Evolutionary conservation across 192 early-diverging fungal species (phyloP), one percentile per base, ranked within the genome.

Genomic region (Fimicolochytrium jonesii): DNA sequence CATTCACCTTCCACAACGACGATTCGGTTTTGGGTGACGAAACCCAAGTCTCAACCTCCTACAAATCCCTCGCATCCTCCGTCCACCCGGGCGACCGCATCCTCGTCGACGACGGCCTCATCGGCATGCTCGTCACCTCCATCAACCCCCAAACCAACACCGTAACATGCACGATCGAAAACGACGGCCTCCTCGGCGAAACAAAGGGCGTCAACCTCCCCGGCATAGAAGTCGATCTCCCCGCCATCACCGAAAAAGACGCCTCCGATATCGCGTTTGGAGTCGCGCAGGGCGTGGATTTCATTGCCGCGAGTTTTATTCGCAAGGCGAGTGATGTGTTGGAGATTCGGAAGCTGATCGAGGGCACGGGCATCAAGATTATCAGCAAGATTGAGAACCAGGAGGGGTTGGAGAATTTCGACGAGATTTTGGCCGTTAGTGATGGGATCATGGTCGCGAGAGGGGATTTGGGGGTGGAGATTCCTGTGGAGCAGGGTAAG

Each of bases 371-470:
- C 37, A 98, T 98, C 83, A 90, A 91, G 81, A 94, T 98, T 62
- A 94, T 98, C 49, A 84, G 86, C 69, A 98, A 98, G 83, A 97
- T 98, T 64, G 96, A 98, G 78, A 93, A 90, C 65, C 92, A 93
- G 66, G 92, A 98, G 79, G 96, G 94, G 59, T 86, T 98, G 31
- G 83, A 89, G 75, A 97, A 98, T 83, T 97, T 98, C 90, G 96
- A 97, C 76, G 94, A 94, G 61, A 98, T 98, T 66, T 77, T 98
- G 41, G 75, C 65, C 30, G 94, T 87, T 46, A 89, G 92, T 17
- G 96, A 98, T 76, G 96, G 94, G 57, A 87, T 98, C 56, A 98
- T 98, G 96, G 89, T 97, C 73, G 96, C 96, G 37, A 92, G 96
- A 76, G 96, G 96, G 71, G 95, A 98, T 73, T 76, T 98, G 48